Percentiles rank a stretch among this genome's conserved stretches.
These are phyloP conservation scores for Russula abietina DNA, from an alignment of 768 basidiomycete species.

Conservation along the genomic window DNA sequence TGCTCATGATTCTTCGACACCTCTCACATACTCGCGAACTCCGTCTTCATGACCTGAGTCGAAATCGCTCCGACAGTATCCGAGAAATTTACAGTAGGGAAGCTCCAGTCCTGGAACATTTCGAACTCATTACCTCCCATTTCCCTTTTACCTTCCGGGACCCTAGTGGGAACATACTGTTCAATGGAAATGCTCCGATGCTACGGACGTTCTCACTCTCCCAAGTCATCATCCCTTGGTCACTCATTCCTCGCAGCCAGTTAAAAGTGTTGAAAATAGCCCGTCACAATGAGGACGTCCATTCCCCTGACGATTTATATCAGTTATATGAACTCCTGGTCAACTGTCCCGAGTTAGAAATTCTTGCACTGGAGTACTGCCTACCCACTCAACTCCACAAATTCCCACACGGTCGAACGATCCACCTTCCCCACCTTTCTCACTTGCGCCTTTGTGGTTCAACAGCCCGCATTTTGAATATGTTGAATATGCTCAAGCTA, in stretches of 20 bases:
- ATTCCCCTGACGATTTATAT: not conserved
- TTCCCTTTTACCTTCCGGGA: not conserved
- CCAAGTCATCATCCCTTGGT: not conserved
- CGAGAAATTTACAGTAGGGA: not conserved
- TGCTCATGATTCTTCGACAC: not conserved
- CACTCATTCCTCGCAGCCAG: conserved; percentile 1
- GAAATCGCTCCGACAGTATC: not conserved
- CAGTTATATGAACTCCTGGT: not conserved
- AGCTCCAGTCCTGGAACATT: conserved; percentile 8
- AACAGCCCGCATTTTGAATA: not conserved
- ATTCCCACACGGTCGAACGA: not conserved
- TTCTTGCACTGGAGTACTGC: conserved; percentile 4
- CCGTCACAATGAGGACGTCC: not conserved
- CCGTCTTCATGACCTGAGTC: not conserved
- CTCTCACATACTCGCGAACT: conserved; percentile 8
- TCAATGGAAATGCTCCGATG: not conserved
- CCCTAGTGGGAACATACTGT: not conserved
- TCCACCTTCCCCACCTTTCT: conserved; percentile 9
- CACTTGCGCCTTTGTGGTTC: not conserved
- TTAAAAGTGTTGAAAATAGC: conserved; percentile 1
- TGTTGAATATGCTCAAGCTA: conserved; percentile 3
- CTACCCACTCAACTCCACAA: not conserved
- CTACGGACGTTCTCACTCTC: too few relatives aligned
- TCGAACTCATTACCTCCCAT: not conserved
- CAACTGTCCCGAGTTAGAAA: conserved; percentile 3